Conservation (phyloP, 345 rosid genomes). For the Eucalyptus erythrocorys region DNA sequence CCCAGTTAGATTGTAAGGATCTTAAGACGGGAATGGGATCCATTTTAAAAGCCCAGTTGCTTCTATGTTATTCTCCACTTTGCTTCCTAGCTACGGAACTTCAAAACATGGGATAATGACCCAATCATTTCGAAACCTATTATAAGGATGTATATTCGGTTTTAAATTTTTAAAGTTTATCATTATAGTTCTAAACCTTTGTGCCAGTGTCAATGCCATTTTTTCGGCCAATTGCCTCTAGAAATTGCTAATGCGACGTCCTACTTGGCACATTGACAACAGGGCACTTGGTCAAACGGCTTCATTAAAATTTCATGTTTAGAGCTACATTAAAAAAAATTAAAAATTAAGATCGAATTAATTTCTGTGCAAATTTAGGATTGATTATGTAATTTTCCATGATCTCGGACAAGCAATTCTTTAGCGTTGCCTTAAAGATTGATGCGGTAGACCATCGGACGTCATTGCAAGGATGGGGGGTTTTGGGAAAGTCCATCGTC, state of each 20-base stretch:
- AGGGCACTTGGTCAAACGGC: accelerated
- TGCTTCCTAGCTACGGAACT: background rate
- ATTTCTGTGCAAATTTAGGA: accelerated
- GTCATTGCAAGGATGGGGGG: background rate
- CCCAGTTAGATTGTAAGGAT: background rate
- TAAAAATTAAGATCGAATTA: background rate
- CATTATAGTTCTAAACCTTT: no score
- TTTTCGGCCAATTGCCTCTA: background rate
- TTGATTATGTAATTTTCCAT: background rate
- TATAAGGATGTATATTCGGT: accelerated
- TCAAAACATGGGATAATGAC: background rate
- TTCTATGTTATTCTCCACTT: background rate
- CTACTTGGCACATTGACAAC: no score
- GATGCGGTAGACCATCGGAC: no score
- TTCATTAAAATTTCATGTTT: no score
- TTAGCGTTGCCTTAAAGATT: background rate
- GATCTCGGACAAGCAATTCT: background rate
- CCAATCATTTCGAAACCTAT: accelerated
- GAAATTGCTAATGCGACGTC: accelerated
- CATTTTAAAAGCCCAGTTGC: background rate
- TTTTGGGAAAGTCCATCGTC: background rate
- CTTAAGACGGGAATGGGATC: background rate
- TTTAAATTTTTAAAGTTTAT: accelerated
- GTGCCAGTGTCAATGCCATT: no score
- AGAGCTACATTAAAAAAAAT: no score